Percentiles rank a stretch among this genome's conserved stretches.
phyloP scores from a whole-genome alignment of 345 rosid genomes.

The Carallia pectinifolia region DNA sequence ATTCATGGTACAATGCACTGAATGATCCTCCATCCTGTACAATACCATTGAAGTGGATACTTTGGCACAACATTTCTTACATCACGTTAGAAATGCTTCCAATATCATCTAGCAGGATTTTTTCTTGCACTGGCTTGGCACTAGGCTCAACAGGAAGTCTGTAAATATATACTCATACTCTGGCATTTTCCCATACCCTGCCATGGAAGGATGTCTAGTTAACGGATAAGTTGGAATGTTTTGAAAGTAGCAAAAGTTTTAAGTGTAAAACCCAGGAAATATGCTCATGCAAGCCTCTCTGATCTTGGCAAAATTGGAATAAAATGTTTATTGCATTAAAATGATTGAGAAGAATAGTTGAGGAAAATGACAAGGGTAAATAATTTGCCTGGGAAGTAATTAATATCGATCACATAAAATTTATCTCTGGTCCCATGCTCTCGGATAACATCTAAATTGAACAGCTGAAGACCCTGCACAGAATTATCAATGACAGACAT shows the following conservation, averaged over 20 bases:
- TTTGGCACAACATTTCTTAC: neutral
- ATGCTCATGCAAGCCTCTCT: neutral
- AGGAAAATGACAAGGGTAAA: neutral
- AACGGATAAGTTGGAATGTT: neutral
- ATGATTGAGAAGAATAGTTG: neutral
- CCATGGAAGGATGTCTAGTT: slow-evolving; percentile 7
- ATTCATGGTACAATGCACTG: slow-evolving; percentile 16
- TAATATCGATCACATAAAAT: slow-evolving; percentile 74
- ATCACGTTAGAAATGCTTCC: neutral
- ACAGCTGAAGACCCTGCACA: slow-evolving; percentile 63
- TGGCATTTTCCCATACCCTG: slow-evolving; percentile 90
- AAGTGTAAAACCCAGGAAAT: too few relatives aligned
- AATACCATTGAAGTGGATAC: slow-evolving; percentile 9
- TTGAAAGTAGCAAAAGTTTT: neutral
- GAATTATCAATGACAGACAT: neutral
- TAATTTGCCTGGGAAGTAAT: slow-evolving; percentile 74
- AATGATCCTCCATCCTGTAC: slow-evolving; percentile 9
- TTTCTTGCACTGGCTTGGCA: slow-evolving; percentile 50
- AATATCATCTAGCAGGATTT: slow-evolving; percentile 17
- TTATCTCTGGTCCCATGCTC: slow-evolving; percentile 69
- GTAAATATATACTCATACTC: slow-evolving; percentile 75
- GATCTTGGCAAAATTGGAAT: neutral
- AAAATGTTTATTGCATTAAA: neutral
- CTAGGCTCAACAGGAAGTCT: slow-evolving; percentile 67
- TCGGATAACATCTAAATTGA: slow-evolving; percentile 75